Evolutionary conservation across 768 basidiomycete species (phyloP).

Genomic region (Mrakia frigida): DNA sequence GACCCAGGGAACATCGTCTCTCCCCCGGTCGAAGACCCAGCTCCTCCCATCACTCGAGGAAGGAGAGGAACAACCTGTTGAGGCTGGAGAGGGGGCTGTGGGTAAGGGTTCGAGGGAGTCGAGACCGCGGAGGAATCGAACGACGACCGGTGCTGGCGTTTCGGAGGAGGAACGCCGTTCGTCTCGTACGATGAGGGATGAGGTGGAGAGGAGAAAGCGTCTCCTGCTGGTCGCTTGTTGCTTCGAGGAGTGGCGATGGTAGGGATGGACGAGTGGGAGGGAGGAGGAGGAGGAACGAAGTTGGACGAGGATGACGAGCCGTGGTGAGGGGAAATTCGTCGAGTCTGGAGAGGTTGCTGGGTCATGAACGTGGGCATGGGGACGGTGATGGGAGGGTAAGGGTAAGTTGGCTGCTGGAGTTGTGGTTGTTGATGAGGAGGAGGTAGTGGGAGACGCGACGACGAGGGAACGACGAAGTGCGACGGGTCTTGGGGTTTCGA

Average conservation of each 20-base stretch:
- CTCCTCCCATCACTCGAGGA: background rate
- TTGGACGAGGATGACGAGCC: background rate
- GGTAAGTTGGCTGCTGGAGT: background rate
- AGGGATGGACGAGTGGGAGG: background rate
- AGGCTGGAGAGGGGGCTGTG: background rate
- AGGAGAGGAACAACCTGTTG: background rate
- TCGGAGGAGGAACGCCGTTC: background rate
- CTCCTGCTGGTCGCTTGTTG: slow-evolving; percentile 11
- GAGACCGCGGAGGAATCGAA: slow-evolving; percentile 13
- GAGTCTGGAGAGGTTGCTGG: background rate
- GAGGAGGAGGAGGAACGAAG: background rate
- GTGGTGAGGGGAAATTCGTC: background rate
- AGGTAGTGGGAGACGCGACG: background rate
- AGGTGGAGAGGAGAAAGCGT: slow-evolving; percentile 12
- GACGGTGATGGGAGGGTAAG: background rate
- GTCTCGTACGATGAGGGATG: background rate
- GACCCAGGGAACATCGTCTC: background rate
- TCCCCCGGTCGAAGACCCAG: background rate
- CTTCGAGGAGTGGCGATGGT: background rate
- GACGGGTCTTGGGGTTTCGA: background rate
- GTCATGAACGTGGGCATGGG: background rate
- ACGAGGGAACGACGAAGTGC: background rate
- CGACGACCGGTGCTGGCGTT: slow-evolving; percentile 2
- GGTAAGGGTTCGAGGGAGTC: background rate
- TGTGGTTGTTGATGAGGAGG: background rate